A percentile compares a stretch with the other conserved stretches of the same genome.
Conservation (phyloP, 2,329 filamentous ascomycete genomes). For the Calonectria pseudoreteaudii region DNA sequence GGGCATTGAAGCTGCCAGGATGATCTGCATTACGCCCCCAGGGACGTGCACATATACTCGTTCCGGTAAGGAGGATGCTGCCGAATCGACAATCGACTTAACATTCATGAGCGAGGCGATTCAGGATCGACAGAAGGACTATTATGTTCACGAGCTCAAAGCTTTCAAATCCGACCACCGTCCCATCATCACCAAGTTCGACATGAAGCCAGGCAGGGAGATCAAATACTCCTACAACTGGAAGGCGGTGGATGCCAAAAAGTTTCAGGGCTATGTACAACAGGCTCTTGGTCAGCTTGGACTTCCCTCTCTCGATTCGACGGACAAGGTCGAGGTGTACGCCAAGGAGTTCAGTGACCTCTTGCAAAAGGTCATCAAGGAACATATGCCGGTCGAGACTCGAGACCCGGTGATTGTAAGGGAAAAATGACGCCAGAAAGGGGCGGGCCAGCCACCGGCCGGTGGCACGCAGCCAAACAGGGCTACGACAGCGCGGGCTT, state of each 20-base stretch:
- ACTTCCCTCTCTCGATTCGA: neutral
- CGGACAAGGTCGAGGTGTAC: neutral
- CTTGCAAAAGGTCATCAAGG: too few relatives aligned
- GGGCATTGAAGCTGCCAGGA: neutral
- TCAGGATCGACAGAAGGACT: neutral
- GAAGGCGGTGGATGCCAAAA: neutral
- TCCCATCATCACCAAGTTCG: neutral
- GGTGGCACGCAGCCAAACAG: too few relatives aligned
- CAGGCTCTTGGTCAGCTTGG: neutral
- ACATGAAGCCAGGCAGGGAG: too few relatives aligned
- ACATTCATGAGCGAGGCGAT: neutral
- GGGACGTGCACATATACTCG: neutral
- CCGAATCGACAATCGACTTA: neutral
- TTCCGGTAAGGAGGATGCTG: neutral
- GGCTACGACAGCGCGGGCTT: too few relatives aligned
- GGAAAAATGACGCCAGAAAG: too few relatives aligned
- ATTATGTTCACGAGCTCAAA: neutral
- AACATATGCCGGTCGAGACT: neutral
- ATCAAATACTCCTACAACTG: neutral
- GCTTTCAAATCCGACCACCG: neutral
- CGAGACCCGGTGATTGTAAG: too few relatives aligned
- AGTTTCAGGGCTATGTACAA: neutral
- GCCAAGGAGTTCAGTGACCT: neutral
- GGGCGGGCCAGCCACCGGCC: too few relatives aligned
- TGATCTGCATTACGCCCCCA: neutral